Evolutionary conservation across 83 land plant genomes (phyloP).

Genomic region (Diphasiastrum complanatum): DNA sequence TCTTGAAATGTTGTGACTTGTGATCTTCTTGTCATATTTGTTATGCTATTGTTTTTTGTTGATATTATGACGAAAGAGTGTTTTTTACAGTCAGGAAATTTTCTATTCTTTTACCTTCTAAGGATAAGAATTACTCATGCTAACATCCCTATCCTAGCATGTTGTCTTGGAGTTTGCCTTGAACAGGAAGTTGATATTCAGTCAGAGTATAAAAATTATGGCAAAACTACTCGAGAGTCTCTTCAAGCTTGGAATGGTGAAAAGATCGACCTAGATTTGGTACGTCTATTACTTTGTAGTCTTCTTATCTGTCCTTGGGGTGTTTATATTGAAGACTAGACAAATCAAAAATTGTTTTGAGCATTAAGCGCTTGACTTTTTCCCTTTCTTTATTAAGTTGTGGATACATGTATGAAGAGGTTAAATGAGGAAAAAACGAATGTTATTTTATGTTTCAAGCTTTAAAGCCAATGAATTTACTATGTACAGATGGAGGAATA

Average conservation of each 20-base stretch:
- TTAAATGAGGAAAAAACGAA: no score
- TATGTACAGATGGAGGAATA: no score
- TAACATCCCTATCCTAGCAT: neutral
- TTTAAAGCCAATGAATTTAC: no score
- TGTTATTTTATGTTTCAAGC: no score
- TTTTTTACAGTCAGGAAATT: neutral
- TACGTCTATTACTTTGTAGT: constrained; percentile 30
- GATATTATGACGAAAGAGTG: no score
- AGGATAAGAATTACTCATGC: no score
- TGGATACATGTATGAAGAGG: no score
- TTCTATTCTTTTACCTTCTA: neutral
- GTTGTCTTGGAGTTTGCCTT: neutral
- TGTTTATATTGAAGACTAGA: no score
- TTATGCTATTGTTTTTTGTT: constrained; percentile 8
- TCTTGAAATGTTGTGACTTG: neutral
- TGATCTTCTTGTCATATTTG: neutral
- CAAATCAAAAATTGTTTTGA: no score
- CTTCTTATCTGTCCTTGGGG: no score
- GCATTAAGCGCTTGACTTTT: no score
- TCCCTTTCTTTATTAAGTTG: no score
- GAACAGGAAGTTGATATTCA: constrained; percentile 63
- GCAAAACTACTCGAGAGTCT: constrained; percentile 48
- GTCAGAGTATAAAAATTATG: constrained; percentile 46
- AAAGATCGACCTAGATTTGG: constrained; percentile 69
- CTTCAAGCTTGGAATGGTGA: constrained; percentile 74